phyloP scores from a whole-genome alignment of 1,284 basidiomycete genomes.

The Apiotrichum akiyoshidainum region DNA sequence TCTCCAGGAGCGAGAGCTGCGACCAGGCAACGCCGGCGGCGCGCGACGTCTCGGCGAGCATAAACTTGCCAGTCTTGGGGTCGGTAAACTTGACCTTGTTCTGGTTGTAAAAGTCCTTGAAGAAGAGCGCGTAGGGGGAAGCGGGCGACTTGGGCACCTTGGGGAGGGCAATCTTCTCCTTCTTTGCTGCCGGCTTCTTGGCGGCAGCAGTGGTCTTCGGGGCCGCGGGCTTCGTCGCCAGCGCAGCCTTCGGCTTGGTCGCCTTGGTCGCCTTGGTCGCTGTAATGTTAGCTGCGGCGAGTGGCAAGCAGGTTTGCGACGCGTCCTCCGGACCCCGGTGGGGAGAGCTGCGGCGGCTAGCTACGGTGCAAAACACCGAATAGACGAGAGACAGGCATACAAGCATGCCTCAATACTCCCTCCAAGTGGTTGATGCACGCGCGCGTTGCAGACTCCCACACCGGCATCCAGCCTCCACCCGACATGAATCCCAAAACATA shows the following conservation, averaged over 20 bases:
- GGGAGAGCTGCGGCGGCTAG: not conserved
- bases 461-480: not conserved
- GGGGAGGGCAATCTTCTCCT: not conserved
- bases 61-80: conserved; percentile 19
- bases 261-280: not conserved
- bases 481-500: not conserved
- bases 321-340: too few relatives aligned
- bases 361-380: too few relatives aligned
- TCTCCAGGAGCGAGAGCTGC: conserved; percentile 13
- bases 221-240: not conserved
- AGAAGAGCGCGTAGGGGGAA: conserved; percentile 32
- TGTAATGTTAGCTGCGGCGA: not conserved
- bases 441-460: too few relatives aligned
- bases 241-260: not conserved
- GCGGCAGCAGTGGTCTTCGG: not conserved
- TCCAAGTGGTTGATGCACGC: too few relatives aligned
- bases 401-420: too few relatives aligned
- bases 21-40: conserved; percentile 26
- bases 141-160: conserved; percentile 18
- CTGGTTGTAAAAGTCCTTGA: conserved; percentile 15
- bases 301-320: not conserved
- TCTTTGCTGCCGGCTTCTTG: conserved; percentile 3
- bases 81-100: conserved; percentile 9
- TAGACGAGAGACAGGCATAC: too few relatives aligned
- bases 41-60: conserved; percentile 15